Evolutionary conservation across 2,329 filamentous ascomycete genomes (phyloP).

Genomic region (Domatiomyces globalis): DNA sequence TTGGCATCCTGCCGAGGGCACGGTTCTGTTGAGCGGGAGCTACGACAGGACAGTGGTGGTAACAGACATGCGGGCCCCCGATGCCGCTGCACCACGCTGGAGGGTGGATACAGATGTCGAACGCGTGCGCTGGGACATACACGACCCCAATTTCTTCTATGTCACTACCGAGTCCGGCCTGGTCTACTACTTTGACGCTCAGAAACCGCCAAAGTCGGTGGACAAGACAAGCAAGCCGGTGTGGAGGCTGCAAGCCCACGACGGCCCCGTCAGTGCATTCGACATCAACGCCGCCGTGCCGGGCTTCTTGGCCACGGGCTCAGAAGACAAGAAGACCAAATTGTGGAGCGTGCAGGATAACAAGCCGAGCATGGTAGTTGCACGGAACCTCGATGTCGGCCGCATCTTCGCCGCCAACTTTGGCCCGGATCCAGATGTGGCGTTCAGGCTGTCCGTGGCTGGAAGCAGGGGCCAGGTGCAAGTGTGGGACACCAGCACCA

Average conservation of each 20-base stretch:
- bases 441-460: conserved; percentile 82
- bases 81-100: conserved; percentile 69
- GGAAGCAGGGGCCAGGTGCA: conserved; percentile 87
- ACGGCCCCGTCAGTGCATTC: conserved; percentile 80
- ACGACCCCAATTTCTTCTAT: conserved; percentile 87
- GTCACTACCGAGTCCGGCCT: conserved; percentile 85
- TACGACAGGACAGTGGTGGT: conserved; percentile 90
- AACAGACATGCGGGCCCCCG: conserved; percentile 90
- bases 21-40: conserved; percentile 77
- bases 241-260: conserved; percentile 92
- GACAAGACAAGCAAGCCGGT: conserved; percentile 67
- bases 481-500: conserved; percentile 95
- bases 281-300: conserved; percentile 83
- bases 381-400: conserved; percentile 81
- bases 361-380: conserved; percentile 80
- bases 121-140: conserved; percentile 80
- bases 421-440: conserved; percentile 77
- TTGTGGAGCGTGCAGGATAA: conserved; percentile 78
- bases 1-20: conserved; percentile 81
- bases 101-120: conserved; percentile 94
- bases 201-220: conserved; percentile 37
- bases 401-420: conserved; percentile 88
- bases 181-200: conserved; percentile 81
- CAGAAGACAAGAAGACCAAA: conserved; percentile 89
- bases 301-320: conserved; percentile 85